A percentile compares a stretch with the other conserved stretches of the same genome.
phyloP scores from a whole-genome alignment of 345 rosid species.

The Eucalyptus cloeziana region DNA sequence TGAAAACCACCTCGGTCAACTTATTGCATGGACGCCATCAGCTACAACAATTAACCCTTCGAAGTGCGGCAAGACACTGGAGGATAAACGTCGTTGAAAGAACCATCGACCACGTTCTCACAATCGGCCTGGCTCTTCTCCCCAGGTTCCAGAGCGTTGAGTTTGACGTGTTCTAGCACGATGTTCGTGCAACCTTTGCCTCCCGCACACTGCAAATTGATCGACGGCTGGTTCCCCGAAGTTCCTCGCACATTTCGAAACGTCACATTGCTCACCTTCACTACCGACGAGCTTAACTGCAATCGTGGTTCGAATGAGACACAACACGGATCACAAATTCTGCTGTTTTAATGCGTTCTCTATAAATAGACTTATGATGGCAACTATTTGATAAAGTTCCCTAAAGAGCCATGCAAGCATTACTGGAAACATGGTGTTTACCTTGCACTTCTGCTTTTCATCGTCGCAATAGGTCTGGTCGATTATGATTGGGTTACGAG shows the following conservation, averaged over 20 bases:
- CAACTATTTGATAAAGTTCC: not conserved
- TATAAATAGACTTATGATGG: not conserved
- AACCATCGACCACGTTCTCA: not conserved
- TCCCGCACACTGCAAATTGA: slow-evolving; percentile 10
- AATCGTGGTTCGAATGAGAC: not conserved
- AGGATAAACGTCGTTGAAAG: not conserved
- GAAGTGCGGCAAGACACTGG: not conserved
- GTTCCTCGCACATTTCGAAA: slow-evolving; percentile 11
- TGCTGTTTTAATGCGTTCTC: not conserved
- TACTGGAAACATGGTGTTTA: not conserved
- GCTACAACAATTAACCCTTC: not conserved
- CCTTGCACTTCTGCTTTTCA: not conserved
- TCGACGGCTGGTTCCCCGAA: slow-evolving; percentile 10
- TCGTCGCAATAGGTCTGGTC: not conserved
- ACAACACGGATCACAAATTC: not conserved
- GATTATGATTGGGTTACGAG: not conserved
- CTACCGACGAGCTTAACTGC: not conserved
- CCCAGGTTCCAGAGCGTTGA: slow-evolving; percentile 1
- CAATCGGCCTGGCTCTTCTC: slow-evolving; percentile 4
- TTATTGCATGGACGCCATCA: not conserved
- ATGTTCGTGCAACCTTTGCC: slow-evolving; percentile 15
- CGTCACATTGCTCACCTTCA: slow-evolving; percentile 19
- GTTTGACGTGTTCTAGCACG: slow-evolving; percentile 2
- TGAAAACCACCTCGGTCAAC: not conserved
- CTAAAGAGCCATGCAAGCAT: not conserved